A percentile compares a stretch with the other conserved stretches of the same genome.
phyloP scores from a whole-genome alignment of 1,284 basidiomycete genomes.

The Takashimella tepidaria region DNA sequence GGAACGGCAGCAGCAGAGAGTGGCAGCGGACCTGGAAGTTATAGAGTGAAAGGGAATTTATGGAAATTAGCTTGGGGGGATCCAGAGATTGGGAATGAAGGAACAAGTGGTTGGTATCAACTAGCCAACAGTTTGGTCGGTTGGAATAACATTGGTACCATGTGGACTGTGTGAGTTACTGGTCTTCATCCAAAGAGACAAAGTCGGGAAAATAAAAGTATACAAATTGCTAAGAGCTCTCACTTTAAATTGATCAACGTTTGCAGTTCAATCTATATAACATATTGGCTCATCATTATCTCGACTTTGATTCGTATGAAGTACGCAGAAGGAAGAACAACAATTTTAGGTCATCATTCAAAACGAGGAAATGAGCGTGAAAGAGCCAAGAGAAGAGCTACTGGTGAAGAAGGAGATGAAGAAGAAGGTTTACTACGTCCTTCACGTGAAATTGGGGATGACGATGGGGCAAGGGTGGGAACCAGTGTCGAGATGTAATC shows the following conservation, averaged over 20 bases:
- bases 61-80: constrained; percentile 81
- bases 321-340: constrained; percentile 49
- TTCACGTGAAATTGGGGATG: too few relatives aligned
- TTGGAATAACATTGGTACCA: constrained; percentile 48
- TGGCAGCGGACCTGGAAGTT: constrained; percentile 76
- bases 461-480: background rate
- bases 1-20: constrained; percentile 67
- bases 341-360: constrained; percentile 29
- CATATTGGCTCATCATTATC: constrained; percentile 69
- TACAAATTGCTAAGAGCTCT: too few relatives aligned
- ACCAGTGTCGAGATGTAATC: too few relatives aligned
- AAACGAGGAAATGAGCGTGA: constrained; percentile 22
- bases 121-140: constrained; percentile 30
- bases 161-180: constrained; percentile 57
- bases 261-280: constrained; percentile 54
- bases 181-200: background rate
- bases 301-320: constrained; percentile 60
- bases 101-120: constrained; percentile 40
- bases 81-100: constrained; percentile 55
- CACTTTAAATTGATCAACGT: too few relatives aligned
- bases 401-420: constrained; percentile 21
- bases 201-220: too few relatives aligned
- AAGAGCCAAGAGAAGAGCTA: constrained; percentile 8
- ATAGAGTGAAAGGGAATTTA: constrained; percentile 67
- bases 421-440: constrained; percentile 10